Evolutionary conservation across 2,329 filamentous ascomycete species (phyloP).

Genomic region (Pseudogymnoascus sp.): DNA sequence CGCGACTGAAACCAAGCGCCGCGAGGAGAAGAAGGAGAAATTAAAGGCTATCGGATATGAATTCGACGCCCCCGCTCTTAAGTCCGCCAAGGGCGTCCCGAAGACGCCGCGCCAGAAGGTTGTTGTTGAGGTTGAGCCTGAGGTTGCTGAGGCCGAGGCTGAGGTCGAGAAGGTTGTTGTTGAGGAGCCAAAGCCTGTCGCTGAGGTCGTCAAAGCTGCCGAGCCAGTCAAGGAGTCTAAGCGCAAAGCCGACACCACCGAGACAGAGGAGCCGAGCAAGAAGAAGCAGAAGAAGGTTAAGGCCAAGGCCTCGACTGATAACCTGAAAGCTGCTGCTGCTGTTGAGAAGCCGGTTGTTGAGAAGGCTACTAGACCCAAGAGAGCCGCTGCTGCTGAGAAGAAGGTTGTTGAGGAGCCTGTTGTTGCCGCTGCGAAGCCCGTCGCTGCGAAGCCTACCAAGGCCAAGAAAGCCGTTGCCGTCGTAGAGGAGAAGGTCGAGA

Average conservation of each 20-base stretch:
- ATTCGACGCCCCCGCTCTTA: constrained; percentile 66
- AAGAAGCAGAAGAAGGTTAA: constrained; percentile 18
- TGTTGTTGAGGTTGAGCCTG: constrained; percentile 21
- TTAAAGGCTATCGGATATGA: constrained; percentile 78
- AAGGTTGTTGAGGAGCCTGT: constrained; percentile 27
- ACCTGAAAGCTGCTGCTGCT: constrained; percentile 9
- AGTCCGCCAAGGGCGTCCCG: constrained; percentile 48
- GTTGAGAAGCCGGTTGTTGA: constrained; percentile 32
- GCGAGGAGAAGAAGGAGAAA: constrained; percentile 62
- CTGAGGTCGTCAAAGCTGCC: neutral
- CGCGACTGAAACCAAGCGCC: constrained; percentile 61
- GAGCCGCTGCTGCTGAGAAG: constrained; percentile 4
- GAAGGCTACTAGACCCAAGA: constrained; percentile 21
- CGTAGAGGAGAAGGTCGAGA: neutral
- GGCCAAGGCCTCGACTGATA: constrained; percentile 14
- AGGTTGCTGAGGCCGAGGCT: constrained; percentile 9
- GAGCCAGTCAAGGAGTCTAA: constrained; percentile 27
- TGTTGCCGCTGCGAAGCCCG: constrained; percentile 33
- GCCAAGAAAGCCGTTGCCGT: constrained; percentile 11
- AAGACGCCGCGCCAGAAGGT: constrained; percentile 29
- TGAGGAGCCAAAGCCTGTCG: constrained; percentile 20
- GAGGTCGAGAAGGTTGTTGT: constrained; percentile 25
- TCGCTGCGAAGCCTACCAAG: constrained; percentile 27
- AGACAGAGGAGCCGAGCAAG: constrained; percentile 6
- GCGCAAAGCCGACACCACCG: constrained; percentile 23